Conservation (phyloP, 192 early-diverging fungal genomes). For the Gonapodya sp. region DNA sequence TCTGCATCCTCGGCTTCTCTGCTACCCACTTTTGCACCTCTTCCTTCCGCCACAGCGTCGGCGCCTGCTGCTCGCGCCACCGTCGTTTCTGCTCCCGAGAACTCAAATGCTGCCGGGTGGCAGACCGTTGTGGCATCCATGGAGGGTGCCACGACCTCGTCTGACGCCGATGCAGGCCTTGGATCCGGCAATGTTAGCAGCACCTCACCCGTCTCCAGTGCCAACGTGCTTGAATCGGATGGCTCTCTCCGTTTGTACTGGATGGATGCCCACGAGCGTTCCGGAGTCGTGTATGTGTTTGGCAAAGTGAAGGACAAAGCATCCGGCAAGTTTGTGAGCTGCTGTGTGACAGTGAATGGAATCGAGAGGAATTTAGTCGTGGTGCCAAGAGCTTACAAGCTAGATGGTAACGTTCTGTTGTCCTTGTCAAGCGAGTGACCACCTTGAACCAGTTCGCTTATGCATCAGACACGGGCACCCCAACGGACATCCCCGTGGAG, state of each 20-base stretch:
- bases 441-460: not conserved
- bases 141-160: not conserved
- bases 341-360: conserved; percentile 68
- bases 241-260: conserved; percentile 70
- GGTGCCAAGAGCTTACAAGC: conserved; percentile 57
- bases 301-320: conserved; percentile 68
- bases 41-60: not conserved
- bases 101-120: not conserved
- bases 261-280: conserved; percentile 82
- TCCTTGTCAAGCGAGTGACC: not conserved
- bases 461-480: conserved; percentile 29
- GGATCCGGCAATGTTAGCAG: not conserved
- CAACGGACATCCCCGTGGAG: conserved; percentile 43
- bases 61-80: too few species aligned
- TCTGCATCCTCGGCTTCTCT: not conserved
- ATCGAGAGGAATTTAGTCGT: conserved; percentile 82
- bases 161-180: not conserved
- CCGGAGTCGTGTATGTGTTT: conserved; percentile 78
- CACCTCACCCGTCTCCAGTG: not conserved
- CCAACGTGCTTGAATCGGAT: conserved; percentile 30
- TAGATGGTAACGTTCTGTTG: conserved; percentile 39
- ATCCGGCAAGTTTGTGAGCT: conserved; percentile 56
- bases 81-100: not conserved
- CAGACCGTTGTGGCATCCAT: not conserved
- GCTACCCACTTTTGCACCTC: conserved; percentile 5